Percentiles rank a stretch among this genome's conserved stretches.
Conservation (phyloP, 164 flowering plant species). For the Chimonanthus praecox region DNA sequence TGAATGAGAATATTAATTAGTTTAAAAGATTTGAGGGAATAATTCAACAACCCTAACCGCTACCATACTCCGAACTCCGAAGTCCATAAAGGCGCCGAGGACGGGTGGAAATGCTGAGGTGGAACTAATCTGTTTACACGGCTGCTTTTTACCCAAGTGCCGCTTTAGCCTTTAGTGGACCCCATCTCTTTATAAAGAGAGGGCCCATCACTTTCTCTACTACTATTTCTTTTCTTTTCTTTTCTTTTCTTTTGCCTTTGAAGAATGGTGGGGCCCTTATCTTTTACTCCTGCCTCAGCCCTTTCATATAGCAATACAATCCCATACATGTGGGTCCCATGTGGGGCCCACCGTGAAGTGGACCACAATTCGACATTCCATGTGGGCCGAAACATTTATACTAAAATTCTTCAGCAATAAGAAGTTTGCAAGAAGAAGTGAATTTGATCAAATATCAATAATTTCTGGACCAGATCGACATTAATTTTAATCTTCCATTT, state of each 20-base stretch:
- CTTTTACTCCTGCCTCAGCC: neutral
- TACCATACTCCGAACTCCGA: no score
- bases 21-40: no score
- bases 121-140: no score
- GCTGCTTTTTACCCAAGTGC: no score
- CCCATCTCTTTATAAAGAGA: neutral
- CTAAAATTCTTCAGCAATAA: neutral
- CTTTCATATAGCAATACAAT: no score
- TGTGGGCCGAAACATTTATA: no score
- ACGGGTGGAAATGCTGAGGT: no score
- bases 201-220: neutral
- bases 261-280: neutral
- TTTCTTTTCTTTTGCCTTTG: neutral
- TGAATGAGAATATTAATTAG: no score
- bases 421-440: neutral
- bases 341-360: neutral
- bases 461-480: neutral
- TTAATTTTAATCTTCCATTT: neutral
- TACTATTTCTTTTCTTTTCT: neutral
- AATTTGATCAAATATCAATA: neutral
- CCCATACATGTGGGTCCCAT: neutral
- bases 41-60: no score
- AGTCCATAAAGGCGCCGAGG: no score
- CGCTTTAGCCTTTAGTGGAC: no score
- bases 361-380: no score